Percentiles rank a stretch among this genome's conserved stretches.
These are phyloP conservation scores for Microcyclospora pomicola DNA, from an alignment of 2,329 filamentous ascomycete species.

Conservation along the genomic window DNA sequence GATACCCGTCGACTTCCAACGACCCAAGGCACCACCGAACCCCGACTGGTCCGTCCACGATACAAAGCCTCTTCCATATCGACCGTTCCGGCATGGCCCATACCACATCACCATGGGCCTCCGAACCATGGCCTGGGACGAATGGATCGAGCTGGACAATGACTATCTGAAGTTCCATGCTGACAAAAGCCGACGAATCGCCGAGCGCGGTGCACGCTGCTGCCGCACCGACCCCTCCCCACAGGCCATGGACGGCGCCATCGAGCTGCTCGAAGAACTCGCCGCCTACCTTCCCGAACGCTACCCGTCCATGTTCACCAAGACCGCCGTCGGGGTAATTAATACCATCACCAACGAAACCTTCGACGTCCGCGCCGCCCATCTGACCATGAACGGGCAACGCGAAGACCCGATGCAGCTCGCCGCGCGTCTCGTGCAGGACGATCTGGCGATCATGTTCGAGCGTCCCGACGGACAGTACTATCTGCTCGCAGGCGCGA, in stretches of 20 bases:
- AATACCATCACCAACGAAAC: constrained; percentile 59
- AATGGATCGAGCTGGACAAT: constrained; percentile 80
- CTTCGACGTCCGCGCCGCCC: constrained; percentile 48
- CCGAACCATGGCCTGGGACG: constrained; percentile 52
- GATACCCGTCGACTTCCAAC: constrained; percentile 43
- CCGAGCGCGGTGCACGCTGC: constrained; percentile 52
- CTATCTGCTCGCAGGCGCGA: constrained; percentile 62
- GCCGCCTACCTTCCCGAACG: constrained; percentile 55
- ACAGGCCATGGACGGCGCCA: constrained; percentile 45
- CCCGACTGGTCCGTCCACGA: constrained; percentile 52
- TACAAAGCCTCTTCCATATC: constrained; percentile 64
- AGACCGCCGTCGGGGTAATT: constrained; percentile 50
- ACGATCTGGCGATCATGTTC: constrained; percentile 75
- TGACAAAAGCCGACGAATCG: constrained; percentile 55
- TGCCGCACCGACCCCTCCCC: constrained; percentile 52
- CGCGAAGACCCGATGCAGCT: constrained; percentile 67
- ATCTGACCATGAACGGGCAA: constrained; percentile 27
- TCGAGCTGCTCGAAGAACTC: constrained; percentile 66
- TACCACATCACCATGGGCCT: constrained; percentile 69
- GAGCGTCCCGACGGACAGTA: constrained; percentile 64
- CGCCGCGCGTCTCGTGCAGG: constrained; percentile 58
- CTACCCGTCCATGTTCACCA: constrained; percentile 57
- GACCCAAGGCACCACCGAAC: constrained; percentile 48
- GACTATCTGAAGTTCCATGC: constrained; percentile 60
- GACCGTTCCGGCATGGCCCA: constrained; percentile 64